phyloP scores from a whole-genome alignment of 108 stramenopile genomes.

The Cyclotella distinguenda region DNA sequence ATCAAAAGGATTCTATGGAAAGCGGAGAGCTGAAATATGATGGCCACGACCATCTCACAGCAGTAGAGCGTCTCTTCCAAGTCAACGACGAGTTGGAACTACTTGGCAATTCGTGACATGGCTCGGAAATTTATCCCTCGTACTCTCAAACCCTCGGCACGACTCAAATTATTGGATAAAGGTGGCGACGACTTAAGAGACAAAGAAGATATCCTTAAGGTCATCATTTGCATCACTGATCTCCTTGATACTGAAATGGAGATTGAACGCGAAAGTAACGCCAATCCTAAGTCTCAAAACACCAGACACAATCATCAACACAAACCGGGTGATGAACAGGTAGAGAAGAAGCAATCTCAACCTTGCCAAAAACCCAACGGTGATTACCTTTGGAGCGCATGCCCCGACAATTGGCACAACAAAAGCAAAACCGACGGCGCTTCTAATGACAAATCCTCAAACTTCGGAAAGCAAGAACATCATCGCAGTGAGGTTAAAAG shows the following conservation, averaged over 20 bases:
- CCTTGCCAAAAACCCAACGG: slow-evolving; percentile 13
- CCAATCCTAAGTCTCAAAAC: not conserved
- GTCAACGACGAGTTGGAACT: slow-evolving; percentile 6
- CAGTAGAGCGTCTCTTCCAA: not conserved
- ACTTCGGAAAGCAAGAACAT: not conserved
- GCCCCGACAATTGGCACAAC: not conserved
- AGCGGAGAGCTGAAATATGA: not conserved
- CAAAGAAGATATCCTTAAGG: not conserved
- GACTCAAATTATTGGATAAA: not conserved
- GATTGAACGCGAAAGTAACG: too few relatives aligned
- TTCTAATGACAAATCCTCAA: not conserved
- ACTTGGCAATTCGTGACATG: too few relatives aligned
- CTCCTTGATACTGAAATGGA: not conserved
- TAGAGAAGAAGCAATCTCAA: not conserved
- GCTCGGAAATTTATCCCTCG: too few relatives aligned
- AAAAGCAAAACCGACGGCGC: not conserved
- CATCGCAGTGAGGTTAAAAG: not conserved
- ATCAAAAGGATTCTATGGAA: slow-evolving; percentile 2
- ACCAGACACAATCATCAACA: not conserved
- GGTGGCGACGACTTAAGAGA: slow-evolving; percentile 1
- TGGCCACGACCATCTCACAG: not conserved
- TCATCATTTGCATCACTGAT: not conserved
- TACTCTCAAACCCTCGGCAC: not conserved
- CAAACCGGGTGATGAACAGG: not conserved
- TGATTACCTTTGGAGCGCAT: slow-evolving; percentile 6